A percentile compares a stretch with the other conserved stretches of the same genome.
Evolutionary conservation across 1,284 basidiomycete genomes (phyloP).

Genomic region (Cutaneotrichosporon cyanovorans): DNA sequence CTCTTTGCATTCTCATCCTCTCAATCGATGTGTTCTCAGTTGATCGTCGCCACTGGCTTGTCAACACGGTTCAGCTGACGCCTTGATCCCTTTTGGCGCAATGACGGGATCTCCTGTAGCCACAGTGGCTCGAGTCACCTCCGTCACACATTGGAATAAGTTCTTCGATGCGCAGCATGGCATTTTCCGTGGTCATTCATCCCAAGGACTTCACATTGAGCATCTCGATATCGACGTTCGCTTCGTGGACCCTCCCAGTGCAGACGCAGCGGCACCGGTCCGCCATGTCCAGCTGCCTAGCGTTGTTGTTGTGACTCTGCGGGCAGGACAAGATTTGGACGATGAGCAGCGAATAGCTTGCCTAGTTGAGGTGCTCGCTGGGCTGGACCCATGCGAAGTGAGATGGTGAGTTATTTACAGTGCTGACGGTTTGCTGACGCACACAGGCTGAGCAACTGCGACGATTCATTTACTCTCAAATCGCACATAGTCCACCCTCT

Average conservation of each 20-base stretch:
- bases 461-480: no score
- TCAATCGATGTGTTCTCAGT: no score
- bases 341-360: conserved; percentile 1
- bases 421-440: not conserved
- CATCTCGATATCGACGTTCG: conserved; percentile 3
- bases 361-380: conserved; percentile 1
- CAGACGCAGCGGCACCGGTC: no score
- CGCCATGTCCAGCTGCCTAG: not conserved
- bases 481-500: conserved; percentile 1
- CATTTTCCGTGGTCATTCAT: not conserved
- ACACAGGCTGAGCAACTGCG: not conserved
- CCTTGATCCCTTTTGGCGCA: no score
- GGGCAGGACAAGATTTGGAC: conserved; percentile 2
- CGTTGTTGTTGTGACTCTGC: not conserved
- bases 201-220: not conserved
- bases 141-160: conserved; percentile 1
- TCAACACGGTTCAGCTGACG: no score
- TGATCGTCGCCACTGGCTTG: no score
- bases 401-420: not conserved
- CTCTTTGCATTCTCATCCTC: no score
- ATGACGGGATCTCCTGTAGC: no score
- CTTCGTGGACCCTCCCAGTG: not conserved
- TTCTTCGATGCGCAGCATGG: conserved; percentile 1
- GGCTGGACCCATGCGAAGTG: not conserved
- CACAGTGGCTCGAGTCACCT: not conserved